These are phyloP conservation scores for Candida sonorensis DNA, from an alignment of 805 yeast species.

Conservation along the genomic window DNA sequence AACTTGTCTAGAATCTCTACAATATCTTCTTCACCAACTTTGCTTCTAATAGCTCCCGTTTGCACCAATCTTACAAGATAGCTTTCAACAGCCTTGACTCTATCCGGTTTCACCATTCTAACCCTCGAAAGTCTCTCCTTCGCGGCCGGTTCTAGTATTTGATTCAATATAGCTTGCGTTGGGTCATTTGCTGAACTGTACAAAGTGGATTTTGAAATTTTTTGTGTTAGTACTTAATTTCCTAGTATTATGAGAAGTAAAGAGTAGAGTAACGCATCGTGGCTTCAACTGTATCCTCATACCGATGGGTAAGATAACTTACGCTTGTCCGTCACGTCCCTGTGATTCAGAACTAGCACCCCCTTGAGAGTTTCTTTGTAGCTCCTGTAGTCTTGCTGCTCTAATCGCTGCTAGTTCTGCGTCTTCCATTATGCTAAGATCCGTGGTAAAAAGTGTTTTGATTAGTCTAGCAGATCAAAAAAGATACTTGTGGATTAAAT, in stretches of 20 bases:
- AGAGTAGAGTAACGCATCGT: too few species aligned
- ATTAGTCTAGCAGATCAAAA: too few species aligned
- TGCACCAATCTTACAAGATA: constrained; percentile 65
- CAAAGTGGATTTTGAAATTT: background rate
- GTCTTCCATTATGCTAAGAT: constrained; percentile 67
- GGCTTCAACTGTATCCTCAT: too few species aligned
- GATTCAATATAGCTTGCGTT: constrained; percentile 41
- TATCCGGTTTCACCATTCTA: constrained; percentile 81
- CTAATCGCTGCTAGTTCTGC: constrained; percentile 83
- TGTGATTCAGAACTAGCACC: constrained; percentile 7
- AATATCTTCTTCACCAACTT: constrained; percentile 74
- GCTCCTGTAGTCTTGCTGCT: constrained; percentile 83
- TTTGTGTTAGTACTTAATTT: too few species aligned
- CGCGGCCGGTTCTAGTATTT: constrained; percentile 74
- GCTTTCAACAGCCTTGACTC: constrained; percentile 84
- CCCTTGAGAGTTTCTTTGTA: constrained; percentile 51
- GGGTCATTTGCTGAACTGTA: constrained; percentile 11
- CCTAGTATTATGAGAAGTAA: too few species aligned
- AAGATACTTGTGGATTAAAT: too few species aligned
- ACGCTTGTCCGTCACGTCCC: constrained; percentile 11
- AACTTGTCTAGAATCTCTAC: constrained; percentile 79
- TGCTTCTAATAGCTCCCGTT: constrained; percentile 68
- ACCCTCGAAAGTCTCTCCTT: constrained; percentile 84
- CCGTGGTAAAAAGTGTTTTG: too few species aligned
- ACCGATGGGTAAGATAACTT: too few species aligned